Percentiles rank a stretch among this genome's conserved stretches.
phyloP scores from a whole-genome alignment of 495 filamentous ascomycete genomes.

The Xylaria bambusicola region DNA sequence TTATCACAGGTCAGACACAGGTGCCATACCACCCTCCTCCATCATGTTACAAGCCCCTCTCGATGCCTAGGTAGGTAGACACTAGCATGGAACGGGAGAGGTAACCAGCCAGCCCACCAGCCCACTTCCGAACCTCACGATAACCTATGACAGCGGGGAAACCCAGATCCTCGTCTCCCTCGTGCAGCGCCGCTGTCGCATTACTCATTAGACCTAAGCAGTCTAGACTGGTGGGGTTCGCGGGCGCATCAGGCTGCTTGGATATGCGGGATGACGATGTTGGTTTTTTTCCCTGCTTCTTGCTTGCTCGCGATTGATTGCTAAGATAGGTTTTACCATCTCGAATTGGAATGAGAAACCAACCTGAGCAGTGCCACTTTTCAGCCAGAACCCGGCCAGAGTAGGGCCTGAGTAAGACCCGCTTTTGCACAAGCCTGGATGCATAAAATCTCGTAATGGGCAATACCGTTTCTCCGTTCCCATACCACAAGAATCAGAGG shows the following conservation, averaged over 20 bases:
- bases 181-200: too few species aligned
- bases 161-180: neutral
- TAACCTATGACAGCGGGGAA: neutral
- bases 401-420: too few species aligned
- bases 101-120: neutral
- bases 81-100: neutral
- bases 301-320: slow-evolving; percentile 17
- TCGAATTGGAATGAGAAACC: too few species aligned
- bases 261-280: slow-evolving; percentile 51
- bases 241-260: slow-evolving; percentile 8
- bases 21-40: slow-evolving; percentile 5
- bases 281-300: slow-evolving; percentile 35
- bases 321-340: too few species aligned
- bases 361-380: too few species aligned
- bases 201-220: neutral
- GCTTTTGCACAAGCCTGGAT: too few species aligned
- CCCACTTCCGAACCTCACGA: neutral
- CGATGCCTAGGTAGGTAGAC: neutral
- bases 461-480: too few species aligned
- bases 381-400: too few species aligned
- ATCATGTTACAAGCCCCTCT: neutral
- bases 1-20: too few species aligned
- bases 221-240: neutral
- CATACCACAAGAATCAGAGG: too few species aligned
- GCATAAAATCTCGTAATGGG: too few species aligned